phyloP scores from a whole-genome alignment of 805 yeast species.

The Ogataea haglerorum region DNA sequence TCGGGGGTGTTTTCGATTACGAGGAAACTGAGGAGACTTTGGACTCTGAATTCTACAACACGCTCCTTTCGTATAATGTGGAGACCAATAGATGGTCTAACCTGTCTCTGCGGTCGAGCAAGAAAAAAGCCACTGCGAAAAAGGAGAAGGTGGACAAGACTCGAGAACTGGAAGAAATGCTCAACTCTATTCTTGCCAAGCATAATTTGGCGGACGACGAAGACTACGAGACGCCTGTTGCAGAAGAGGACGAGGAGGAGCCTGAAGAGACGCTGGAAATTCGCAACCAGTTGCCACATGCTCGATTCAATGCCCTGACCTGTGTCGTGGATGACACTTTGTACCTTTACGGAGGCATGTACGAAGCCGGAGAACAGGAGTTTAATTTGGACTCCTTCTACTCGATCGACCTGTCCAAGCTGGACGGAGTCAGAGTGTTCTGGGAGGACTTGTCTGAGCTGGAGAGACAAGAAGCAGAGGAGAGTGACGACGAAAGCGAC shows the following conservation, averaged over 20 bases:
- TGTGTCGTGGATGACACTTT: conserved; percentile 82
- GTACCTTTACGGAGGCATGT: conserved; percentile 86
- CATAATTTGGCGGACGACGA: conserved; percentile 64
- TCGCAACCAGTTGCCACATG: conserved; percentile 70
- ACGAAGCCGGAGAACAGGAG: conserved; percentile 87
- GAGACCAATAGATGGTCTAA: conserved; percentile 89
- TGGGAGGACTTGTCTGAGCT: conserved; percentile 83
- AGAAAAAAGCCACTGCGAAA: conserved; percentile 44
- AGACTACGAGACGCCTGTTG: conserved; percentile 35
- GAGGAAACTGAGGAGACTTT: conserved; percentile 94
- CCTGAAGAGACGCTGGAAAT: conserved; percentile 46
- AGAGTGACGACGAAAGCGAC: conserved; percentile 65
- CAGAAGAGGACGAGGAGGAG: conserved; percentile 35
- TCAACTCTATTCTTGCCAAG: conserved; percentile 68
- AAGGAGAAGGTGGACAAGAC: conserved; percentile 58
- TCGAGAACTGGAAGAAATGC: conserved; percentile 75
- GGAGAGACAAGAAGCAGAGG: conserved; percentile 53
- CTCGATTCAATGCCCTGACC: conserved; percentile 81
- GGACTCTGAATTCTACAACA: conserved; percentile 80
- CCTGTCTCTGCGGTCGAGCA: conserved; percentile 57
- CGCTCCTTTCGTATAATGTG: conserved; percentile 73
- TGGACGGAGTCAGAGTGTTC: conserved; percentile 81
- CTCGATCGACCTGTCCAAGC: conserved; percentile 75
- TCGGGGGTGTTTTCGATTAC: conserved; percentile 94
- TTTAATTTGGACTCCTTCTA: conserved; percentile 81